Conservation (phyloP, 495 filamentous ascomycete genomes). For the Trichoderma erinaceum region DNA sequence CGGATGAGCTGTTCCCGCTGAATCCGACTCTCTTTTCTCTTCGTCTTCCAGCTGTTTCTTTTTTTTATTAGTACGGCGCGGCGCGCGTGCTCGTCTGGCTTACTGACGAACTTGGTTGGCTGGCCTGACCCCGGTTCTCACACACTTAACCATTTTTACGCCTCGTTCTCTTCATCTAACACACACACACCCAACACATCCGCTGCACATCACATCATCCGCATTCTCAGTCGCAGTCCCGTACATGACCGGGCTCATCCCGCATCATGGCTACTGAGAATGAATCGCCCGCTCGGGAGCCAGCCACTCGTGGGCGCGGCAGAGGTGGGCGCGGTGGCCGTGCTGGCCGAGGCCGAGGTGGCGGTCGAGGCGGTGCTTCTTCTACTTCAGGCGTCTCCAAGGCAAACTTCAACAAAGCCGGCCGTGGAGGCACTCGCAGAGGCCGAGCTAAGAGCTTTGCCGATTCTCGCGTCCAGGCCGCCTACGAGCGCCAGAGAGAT, state of each 20-base stretch:
- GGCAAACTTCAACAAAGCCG: slow-evolving; percentile 27
- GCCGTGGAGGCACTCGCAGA: slow-evolving; percentile 27
- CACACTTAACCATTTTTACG: neutral
- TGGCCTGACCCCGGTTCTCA: slow-evolving; percentile 1
- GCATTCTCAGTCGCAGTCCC: neutral
- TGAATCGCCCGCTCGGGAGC: slow-evolving; percentile 13
- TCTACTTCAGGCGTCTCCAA: slow-evolving; percentile 29
- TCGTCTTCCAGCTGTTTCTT: neutral
- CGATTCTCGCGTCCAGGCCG: slow-evolving; percentile 35
- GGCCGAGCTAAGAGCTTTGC: slow-evolving; percentile 39
- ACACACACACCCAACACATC: neutral
- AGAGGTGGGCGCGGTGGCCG: slow-evolving; percentile 17
- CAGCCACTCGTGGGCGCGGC: slow-evolving; percentile 9
- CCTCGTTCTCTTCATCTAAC: neutral
- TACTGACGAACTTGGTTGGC: slow-evolving; percentile 3
- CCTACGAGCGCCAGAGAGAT: slow-evolving; percentile 40
- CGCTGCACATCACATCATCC: neutral
- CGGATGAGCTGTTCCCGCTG: neutral
- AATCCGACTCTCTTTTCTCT: neutral
- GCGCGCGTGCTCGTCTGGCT: slow-evolving; percentile 9
- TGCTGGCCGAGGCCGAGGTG: slow-evolving; percentile 27
- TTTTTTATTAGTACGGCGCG: neutral
- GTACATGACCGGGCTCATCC: slow-evolving; percentile 2
- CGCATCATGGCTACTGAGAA: slow-evolving; percentile 14
- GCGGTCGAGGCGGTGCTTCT: slow-evolving; percentile 18